phyloP scores from a whole-genome alignment of 2,329 filamentous ascomycete species.

The Fonsecaea monophora region DNA sequence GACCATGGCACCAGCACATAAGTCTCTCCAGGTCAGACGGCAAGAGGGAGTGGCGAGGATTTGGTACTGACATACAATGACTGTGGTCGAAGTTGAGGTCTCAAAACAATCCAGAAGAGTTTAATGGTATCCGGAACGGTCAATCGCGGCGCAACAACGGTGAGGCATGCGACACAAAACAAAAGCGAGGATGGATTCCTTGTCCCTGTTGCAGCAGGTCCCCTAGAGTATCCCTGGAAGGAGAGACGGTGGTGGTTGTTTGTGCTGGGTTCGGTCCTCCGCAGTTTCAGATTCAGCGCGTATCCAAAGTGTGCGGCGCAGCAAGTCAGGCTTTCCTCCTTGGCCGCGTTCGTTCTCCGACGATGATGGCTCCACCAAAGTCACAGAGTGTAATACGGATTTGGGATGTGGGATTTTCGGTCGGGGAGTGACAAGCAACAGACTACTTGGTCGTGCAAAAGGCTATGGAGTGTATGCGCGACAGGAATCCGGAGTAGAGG shows the following conservation, averaged over 20 bases:
- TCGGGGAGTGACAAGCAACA: constrained; percentile 11
- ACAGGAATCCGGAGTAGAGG: constrained; percentile 3
- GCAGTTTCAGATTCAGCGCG: constrained; percentile 38
- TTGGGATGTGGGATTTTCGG: constrained; percentile 12
- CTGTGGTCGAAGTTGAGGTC: constrained; percentile 10
- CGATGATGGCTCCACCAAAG: constrained; percentile 26
- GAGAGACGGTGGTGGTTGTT: constrained; percentile 7
- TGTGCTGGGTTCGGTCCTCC: constrained; percentile 21
- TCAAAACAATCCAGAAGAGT: constrained; percentile 34
- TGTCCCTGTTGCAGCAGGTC: constrained; percentile 14
- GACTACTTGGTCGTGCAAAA: constrained; percentile 20
- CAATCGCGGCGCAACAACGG: constrained; percentile 19
- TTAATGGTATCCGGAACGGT: constrained; percentile 17
- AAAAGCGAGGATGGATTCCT: constrained; percentile 28
- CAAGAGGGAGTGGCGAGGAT: constrained; percentile 12
- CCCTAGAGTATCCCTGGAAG: constrained; percentile 2
- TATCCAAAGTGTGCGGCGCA: constrained; percentile 37
- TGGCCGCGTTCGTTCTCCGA: constrained; percentile 8
- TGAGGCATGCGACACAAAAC: constrained; percentile 28
- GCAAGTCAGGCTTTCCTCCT: constrained; percentile 27
- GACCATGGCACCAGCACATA: constrained; percentile 20
- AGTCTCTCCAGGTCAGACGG: neutral
- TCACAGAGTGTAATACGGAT: constrained; percentile 25
- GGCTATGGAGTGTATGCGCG: constrained; percentile 7
- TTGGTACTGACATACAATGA: constrained; percentile 28